phyloP scores from a whole-genome alignment of 1,139 yeast genomes.

The Candida frijolesensis region DNA sequence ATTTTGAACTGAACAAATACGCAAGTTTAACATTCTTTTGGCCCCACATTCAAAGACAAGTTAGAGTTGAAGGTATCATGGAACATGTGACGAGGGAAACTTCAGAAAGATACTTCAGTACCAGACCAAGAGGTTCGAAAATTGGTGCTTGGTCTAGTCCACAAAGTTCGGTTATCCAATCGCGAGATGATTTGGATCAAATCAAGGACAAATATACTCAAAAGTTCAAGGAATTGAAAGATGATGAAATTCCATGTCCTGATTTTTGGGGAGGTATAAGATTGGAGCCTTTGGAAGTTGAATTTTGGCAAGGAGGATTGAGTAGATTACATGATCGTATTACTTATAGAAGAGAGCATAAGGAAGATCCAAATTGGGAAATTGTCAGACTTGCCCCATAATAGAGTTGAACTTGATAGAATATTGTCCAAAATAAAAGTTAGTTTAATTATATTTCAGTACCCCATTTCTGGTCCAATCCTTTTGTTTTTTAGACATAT shows the following conservation, averaged over 20 bases:
- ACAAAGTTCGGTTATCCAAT: constrained; percentile 63
- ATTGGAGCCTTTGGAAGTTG: constrained; percentile 84
- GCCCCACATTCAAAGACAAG: constrained; percentile 89
- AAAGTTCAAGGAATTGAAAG: constrained; percentile 57
- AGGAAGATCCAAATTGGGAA: constrained; percentile 57
- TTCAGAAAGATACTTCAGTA: constrained; percentile 73
- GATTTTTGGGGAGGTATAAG: constrained; percentile 95
- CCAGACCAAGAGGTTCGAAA: constrained; percentile 90
- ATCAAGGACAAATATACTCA: constrained; percentile 49
- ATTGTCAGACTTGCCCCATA: constrained; percentile 75
- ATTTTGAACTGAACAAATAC: constrained; percentile 68
- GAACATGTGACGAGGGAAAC: constrained; percentile 76
- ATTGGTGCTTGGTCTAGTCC: constrained; percentile 98
- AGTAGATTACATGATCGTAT: constrained; percentile 91
- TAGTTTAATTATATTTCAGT: neutral
- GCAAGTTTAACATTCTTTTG: constrained; percentile 92
- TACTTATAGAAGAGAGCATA: constrained; percentile 60
- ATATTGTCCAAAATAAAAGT: neutral
- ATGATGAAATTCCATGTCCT: constrained; percentile 81
- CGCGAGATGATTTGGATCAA: constrained; percentile 64
- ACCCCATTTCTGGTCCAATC: neutral
- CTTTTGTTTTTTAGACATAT: constrained; percentile 3
- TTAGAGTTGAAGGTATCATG: constrained; percentile 85
- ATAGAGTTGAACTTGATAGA: constrained; percentile 22
- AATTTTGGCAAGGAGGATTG: constrained; percentile 96